phyloP scores from a whole-genome alignment of 805 yeast genomes.

The Metschnikowia aberdeeniae region DNA sequence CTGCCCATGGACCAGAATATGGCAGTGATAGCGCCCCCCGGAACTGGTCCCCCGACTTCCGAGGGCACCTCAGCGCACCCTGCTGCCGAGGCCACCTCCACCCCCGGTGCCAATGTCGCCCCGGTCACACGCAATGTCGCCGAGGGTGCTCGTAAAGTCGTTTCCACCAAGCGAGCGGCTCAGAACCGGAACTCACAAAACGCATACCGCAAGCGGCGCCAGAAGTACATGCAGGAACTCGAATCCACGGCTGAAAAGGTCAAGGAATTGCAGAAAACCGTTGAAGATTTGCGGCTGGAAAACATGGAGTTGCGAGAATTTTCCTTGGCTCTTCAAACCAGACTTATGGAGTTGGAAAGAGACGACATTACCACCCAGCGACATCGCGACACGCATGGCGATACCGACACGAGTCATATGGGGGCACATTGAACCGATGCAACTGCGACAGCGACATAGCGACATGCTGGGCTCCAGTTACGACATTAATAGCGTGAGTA shows the following conservation, averaged over 20 bases:
- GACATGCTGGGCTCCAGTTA: background rate
- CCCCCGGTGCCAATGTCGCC: background rate
- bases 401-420: background rate
- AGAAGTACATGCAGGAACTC: slow-evolving; percentile 72
- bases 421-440: background rate
- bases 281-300: slow-evolving; percentile 65
- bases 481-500: background rate
- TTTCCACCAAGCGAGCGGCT: slow-evolving; percentile 78
- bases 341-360: slow-evolving; percentile 47
- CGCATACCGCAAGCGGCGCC: slow-evolving; percentile 84
- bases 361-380: background rate
- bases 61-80: background rate
- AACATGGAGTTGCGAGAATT: slow-evolving; percentile 70
- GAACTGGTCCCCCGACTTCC: background rate
- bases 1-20: background rate
- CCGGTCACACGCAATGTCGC: background rate
- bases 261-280: slow-evolving; percentile 56
- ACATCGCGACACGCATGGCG: background rate
- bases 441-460: background rate
- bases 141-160: slow-evolving; percentile 9
- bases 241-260: slow-evolving; percentile 67
- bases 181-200: slow-evolving; percentile 91
- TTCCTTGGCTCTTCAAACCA: slow-evolving; percentile 63
- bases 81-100: background rate
- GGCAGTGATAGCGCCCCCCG: background rate